Evolutionary conservation across 441 rosid species (phyloP), one percentile per base, ranked within the genome.

Genomic region (Erodium moschatum): DNA sequence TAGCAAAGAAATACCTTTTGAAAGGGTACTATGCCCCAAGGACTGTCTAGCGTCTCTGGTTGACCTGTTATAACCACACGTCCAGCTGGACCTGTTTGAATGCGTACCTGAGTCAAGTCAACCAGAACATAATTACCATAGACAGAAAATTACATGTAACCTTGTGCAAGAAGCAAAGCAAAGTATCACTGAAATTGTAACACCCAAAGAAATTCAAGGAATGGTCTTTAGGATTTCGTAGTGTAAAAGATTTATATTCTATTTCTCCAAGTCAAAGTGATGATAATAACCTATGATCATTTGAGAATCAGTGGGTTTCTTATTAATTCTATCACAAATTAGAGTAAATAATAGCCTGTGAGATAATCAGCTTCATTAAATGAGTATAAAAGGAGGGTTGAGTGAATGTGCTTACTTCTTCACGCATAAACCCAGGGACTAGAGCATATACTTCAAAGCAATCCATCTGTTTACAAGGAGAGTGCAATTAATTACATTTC

Each of bases 21-120:
- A 76, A 93, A 93, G 20, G 97, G 91, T 61, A 92, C 84, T 68
- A 87, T 85, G 16, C 96, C 98, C 97, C 98, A 93, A 67, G 96
- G 97, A 76, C 86, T 89, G 75, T 90, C 87, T 72, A 80, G 81
- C 73, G 90, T 87, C 75, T 92, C 91, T 6, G 96, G 97, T 71
- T 87, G 79, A 24, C 97, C 98, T 9, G 91, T 89, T 81, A 93
- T 93, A 33, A 93, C 82, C 70, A 93, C 68, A 60, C 84, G 86
- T 66, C 98, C 96, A 10, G 81, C 95, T 16, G 97, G 93, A 87
- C 89, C 97, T 52, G 95, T 86, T 40, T 91, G 98, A 78, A 93
- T 85, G 40, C 86, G 85, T 74, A 90, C 90, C 97, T 93, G 73
- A 68, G 70, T 73, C 44, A 31, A 68, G 70, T 73, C 44, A 31